Percentiles rank a stretch among this genome's conserved stretches.
phyloP scores from a whole-genome alignment of 495 filamentous ascomycete genomes.

The Penicillium chermesinum region DNA sequence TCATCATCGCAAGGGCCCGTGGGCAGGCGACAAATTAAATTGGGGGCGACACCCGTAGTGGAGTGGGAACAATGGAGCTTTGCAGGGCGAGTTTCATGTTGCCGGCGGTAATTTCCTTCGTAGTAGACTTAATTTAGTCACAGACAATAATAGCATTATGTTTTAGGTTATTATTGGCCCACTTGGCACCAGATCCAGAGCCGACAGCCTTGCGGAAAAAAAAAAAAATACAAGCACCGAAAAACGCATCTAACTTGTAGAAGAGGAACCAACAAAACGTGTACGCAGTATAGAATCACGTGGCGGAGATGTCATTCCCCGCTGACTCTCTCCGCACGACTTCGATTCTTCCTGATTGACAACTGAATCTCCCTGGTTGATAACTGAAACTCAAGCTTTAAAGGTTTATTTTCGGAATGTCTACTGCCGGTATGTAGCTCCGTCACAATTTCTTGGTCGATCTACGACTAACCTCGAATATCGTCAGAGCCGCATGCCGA shows the following conservation, averaged over 20 bases:
- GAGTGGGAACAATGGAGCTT: conserved; percentile 9
- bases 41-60: conserved; percentile 16
- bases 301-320: background rate
- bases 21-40: conserved; percentile 15
- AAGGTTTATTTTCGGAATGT: background rate
- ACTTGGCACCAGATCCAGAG: background rate
- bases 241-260: no score
- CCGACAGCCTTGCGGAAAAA: no score
- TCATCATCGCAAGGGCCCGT: conserved; percentile 9
- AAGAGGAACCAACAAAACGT: background rate
- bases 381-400: no score
- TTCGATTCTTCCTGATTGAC: background rate
- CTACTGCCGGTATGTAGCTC: background rate
- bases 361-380: background rate
- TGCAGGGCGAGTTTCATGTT: conserved; percentile 13
- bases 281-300: background rate
- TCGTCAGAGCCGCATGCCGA: conserved; percentile 11
- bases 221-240: no score
- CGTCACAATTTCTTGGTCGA: background rate
- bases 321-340: background rate
- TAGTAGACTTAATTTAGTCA: background rate
- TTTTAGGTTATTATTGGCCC: background rate
- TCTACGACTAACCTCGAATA: background rate
- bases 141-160: background rate
- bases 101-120: background rate